phyloP scores from a whole-genome alignment of 2,329 filamentous ascomycete species.

The Monilinia fructigena region DNA sequence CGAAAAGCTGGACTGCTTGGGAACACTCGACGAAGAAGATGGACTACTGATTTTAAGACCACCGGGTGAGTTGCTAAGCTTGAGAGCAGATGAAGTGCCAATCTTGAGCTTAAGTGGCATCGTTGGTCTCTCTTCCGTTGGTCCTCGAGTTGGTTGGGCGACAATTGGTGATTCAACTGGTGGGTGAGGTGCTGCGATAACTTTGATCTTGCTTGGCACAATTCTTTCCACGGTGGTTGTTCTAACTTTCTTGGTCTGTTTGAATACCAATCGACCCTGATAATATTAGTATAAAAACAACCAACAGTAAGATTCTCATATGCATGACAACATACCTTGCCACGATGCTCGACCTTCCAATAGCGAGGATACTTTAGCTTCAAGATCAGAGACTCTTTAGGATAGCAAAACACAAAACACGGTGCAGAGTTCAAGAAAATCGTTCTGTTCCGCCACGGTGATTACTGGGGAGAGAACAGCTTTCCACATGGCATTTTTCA shows the following conservation, averaged over 20 bases:
- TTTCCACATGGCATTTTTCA: slow-evolving; percentile 50
- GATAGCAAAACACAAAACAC: slow-evolving; percentile 53
- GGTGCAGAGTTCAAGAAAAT: slow-evolving; percentile 52
- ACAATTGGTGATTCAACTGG: slow-evolving; percentile 8
- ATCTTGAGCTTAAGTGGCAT: slow-evolving; percentile 20
- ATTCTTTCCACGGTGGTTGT: slow-evolving; percentile 25
- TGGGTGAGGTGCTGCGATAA: slow-evolving; percentile 12
- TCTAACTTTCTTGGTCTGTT: slow-evolving; percentile 36
- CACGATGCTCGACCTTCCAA: slow-evolving; percentile 45
- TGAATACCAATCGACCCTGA: slow-evolving; percentile 38
- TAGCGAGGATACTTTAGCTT: slow-evolving; percentile 49
- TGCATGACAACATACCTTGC: slow-evolving; percentile 40
- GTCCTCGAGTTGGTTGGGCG: background rate
- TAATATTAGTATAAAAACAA: slow-evolving; percentile 20
- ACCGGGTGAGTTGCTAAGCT: background rate
- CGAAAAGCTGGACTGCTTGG: background rate
- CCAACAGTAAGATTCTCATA: background rate
- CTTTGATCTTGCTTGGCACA: slow-evolving; percentile 10
- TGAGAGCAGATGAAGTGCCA: slow-evolving; percentile 1
- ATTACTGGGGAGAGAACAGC: slow-evolving; percentile 50
- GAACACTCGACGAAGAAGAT: background rate
- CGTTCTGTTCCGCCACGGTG: slow-evolving; percentile 49
- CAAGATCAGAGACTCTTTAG: slow-evolving; percentile 48
- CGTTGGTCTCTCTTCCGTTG: slow-evolving; percentile 12
- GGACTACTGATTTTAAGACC: background rate